Conservation (phyloP, 805 yeast species). For the Candida succiphila region DNA sequence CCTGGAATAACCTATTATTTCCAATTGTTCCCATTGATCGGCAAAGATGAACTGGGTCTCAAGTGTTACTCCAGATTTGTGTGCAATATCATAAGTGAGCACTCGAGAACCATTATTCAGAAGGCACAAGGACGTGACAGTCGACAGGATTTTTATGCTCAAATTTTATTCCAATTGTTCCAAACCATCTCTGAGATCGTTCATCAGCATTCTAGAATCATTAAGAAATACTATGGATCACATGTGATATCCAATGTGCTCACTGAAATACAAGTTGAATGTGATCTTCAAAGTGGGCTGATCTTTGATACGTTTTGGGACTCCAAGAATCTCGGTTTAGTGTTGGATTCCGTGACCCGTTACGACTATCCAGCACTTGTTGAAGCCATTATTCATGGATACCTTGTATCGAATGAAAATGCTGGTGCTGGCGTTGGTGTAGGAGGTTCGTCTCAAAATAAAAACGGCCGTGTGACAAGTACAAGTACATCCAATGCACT, state of each 20-base stretch:
- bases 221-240: conserved; percentile 62
- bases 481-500: conserved; percentile 8
- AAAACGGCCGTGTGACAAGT: conserved; percentile 14
- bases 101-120: conserved; percentile 58
- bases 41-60: conserved; percentile 61
- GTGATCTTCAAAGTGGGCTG: conserved; percentile 87
- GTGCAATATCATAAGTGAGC: conserved; percentile 73
- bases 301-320: conserved; percentile 83
- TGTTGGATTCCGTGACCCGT: conserved; percentile 41
- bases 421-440: not conserved
- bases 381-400: conserved; percentile 13
- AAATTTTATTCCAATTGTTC: conserved; percentile 56
- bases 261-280: conserved; percentile 69
- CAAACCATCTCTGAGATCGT: conserved; percentile 80
- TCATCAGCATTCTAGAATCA: conserved; percentile 77
- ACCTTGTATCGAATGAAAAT: not conserved
- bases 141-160: conserved; percentile 43
- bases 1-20: conserved; percentile 68
- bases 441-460: not conserved
- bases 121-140: conserved; percentile 24
- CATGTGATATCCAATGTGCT: conserved; percentile 57
- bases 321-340: conserved; percentile 46
- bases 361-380: conserved; percentile 45
- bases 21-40: conserved; percentile 80
- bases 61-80: conserved; percentile 79